Base-by-base conservation (phyloP, 495 filamentous ascomycete genomes). In the Talaromyces nanjingensis region DNA sequence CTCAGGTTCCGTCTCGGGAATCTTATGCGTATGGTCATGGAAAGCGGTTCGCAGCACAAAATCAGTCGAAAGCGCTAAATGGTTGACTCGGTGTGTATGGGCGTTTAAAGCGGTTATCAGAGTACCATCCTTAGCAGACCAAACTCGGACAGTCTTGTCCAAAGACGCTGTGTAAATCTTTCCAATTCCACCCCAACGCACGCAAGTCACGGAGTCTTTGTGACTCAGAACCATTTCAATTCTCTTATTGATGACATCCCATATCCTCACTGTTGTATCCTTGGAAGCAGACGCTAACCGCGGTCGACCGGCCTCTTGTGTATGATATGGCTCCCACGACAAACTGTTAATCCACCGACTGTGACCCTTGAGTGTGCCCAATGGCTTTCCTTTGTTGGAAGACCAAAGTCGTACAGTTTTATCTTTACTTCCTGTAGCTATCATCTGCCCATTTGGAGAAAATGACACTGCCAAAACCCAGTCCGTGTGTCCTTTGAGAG, bases 61-160 rank as follows among this genome's bases (percentile, higher is more conserved):
- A 71, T 98, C 96, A 1, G 91, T 97, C 2, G 93, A 97, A 7
- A 99, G 81, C 0, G 94, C 92, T 9, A 99, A 86, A 72, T 98
- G 92, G 74, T 99, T 99, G 9, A 99, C 88, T 83, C 94, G 96
- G 73, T 97, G 93, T 1, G 91, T 91, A 71, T 99, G 96, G 1
- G 89, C 81, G 1, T 86, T 86, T 34, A 98, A 77, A 1, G 86
- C 91, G 72, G 96, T 88, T 47, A 90, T 79, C 16, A 97, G 77
- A 0, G 88, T 91, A 6, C 92, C 92, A 61, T 87, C 85, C 24
- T 83, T 79, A 7, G 91, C 83, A 68, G 93, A 87, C 93, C 96
- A 99, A 8, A 97, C 86, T 65, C 94, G 94, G 65, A 99, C 85
- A 4, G 90, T 90, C 77, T 92, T 92, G 75, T 99, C 96, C 70